Base-by-base conservation (phyloP, 2,329 filamentous ascomycete species). In the Arthrobotrys conoides region DNA sequence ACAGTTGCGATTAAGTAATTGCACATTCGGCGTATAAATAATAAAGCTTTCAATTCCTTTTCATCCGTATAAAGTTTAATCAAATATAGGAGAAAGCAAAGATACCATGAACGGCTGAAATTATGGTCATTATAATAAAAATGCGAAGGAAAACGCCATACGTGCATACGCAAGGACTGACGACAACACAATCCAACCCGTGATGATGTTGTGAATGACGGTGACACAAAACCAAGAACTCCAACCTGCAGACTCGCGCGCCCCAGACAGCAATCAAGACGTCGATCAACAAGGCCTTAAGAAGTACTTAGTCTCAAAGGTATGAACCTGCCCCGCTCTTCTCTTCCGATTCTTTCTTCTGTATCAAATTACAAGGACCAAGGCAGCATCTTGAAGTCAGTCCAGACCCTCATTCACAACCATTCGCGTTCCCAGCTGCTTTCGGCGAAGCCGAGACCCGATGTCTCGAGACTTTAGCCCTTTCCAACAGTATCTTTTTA, bases 201-300 rank as follows among this genome's bases (percentile, higher is more conserved):
- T 10, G 30, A 10, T 44, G 20, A 59, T 41, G 53, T 59, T 59
- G 53, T 20, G 57, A 44, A n/a, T 27, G 57, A 24, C 18, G 36
- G 57, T 36, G 36, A 44, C 57, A 61, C 57, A 44, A 61, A 61
- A 61, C 57, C 44, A 61, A 36, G 36, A 20, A 44, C 57, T 44
- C 20, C n/a, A 59, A 38, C 53, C 27, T 57, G 51, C 51, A 57
- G 33, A 24, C 55, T 30, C 27, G 4, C 1, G 36, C 36, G 6
- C 66, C 55, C 18, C 51, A 71, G 44, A 53, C 27, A 65, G 68
- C 18, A 71, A 71, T 57, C 68, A 65, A 65, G 68, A 64, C 44
- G 68, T 71, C 68, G 68, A 71, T 71, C 68, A 20, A 24, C 48
- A 63, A 27, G 18, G 27, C 46, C 16, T 64, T 16, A 65, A 46